Evolutionary conservation across 2,329 filamentous ascomycete genomes (phyloP), one percentile per base, ranked within the genome.

Genomic region (Colletotrichum gloeosporioides): DNA sequence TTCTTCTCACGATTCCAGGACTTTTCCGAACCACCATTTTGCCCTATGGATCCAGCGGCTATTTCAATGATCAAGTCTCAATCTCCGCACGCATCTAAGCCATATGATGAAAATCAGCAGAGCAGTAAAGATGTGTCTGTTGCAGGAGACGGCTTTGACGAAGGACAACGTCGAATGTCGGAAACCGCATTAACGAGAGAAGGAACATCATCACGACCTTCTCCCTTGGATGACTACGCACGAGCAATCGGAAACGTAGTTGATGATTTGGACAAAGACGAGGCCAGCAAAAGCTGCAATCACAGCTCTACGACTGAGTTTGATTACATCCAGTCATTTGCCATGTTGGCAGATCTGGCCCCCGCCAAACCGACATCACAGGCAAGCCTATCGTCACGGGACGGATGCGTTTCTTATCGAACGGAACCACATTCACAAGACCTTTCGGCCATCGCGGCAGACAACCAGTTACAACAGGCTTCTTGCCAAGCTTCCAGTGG

Each of bases 261-360:
- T 7, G 10, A 13, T 3, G 44, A 49, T 22, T 22, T 49, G 44
- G 10, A 49, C 13, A 22, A 49, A 22, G n/a, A 22, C 6, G 44
- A 49, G 44, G 4, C 18, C 6, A n/a, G 18, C 18, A n/a, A 2
- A n/a, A 44, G 39, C 0, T 44, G 0, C 39, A 0, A n/a, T n/a
- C 18, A 6, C 39, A 44, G 39, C 39, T 44, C n/a, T 22, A 22
- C 44, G 6, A 4, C 39, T 22, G 18, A 12, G 5, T 1, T n/a
- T 49, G 39, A n/a, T 7, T 49, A 49, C 39, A n/a, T 12, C 3
- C 39, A 44, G 5, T 44, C 39, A 6, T 18, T 44, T n/a, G 39
- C 10, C 9, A 12, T 2, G 39, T 44, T 44, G 9, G 18, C 39
- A 12, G 9, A 44, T 44, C 39, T 18, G 39, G 8, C 9, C 3